A percentile compares a stretch with the other conserved stretches of the same genome.
These are phyloP conservation scores for Epichloe gansuensis DNA, from an alignment of 2,329 filamentous ascomycete genomes.

Conservation along the genomic window DNA sequence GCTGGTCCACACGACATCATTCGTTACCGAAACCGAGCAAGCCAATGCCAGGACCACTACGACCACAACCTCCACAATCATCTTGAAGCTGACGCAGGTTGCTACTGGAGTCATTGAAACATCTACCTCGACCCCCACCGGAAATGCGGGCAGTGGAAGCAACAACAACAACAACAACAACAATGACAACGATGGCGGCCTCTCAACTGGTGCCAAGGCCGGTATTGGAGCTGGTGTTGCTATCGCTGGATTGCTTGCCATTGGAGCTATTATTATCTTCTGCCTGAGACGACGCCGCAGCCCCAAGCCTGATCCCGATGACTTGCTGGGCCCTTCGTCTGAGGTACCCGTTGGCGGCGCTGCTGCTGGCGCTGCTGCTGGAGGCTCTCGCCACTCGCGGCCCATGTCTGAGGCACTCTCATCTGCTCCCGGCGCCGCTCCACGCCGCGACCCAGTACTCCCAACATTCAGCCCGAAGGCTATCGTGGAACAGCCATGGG, in stretches of 20 bases:
- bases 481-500: constrained; percentile 29
- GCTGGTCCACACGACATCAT: constrained; percentile 17
- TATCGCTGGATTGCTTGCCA: constrained; percentile 22
- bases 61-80: constrained; percentile 25
- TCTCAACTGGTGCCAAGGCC: constrained; percentile 31
- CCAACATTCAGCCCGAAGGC: constrained; percentile 18
- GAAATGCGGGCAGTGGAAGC: constrained; percentile 13
- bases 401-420: constrained; percentile 20
- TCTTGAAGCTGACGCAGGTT: constrained; percentile 22
- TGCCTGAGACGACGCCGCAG: constrained; percentile 19
- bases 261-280: constrained; percentile 19
- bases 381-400: constrained; percentile 11
- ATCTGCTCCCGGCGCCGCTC: constrained; percentile 15
- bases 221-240: constrained; percentile 30
- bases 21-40: constrained; percentile 21
- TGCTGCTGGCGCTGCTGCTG: constrained; percentile 11
- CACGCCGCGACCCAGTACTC: constrained; percentile 16
- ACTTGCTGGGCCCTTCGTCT: constrained; percentile 27
- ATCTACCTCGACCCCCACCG: constrained; percentile 15
- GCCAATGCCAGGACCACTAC: constrained; percentile 25
- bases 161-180: constrained; percentile 7
- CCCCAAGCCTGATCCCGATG: constrained; percentile 24
- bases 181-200: constrained; percentile 14
- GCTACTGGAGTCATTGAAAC: constrained; percentile 19
- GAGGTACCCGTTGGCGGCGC: constrained; percentile 28